A percentile compares a stretch with the other conserved stretches of the same genome.
Conservation (phyloP, 106 monocot species). For the Dendrobium nobile region DNA sequence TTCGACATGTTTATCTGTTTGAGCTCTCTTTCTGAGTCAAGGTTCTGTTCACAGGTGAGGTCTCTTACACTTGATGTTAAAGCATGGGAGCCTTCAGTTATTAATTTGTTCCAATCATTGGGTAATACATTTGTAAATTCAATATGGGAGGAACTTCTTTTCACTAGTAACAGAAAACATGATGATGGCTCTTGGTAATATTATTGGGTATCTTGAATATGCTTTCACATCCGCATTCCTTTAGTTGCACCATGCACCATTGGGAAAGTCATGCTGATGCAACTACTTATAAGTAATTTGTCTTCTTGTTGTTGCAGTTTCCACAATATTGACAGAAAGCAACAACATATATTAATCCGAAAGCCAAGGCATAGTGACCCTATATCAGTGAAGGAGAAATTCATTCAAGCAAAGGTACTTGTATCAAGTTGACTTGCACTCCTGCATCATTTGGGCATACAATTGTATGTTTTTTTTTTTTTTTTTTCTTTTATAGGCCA, state of each 20-base stretch:
- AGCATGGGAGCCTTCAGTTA: conserved; percentile 97
- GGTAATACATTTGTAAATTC: conserved; percentile 91
- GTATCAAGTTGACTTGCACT: neutral
- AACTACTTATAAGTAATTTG: neutral
- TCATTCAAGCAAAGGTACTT: conserved; percentile 94
- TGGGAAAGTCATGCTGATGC: neutral
- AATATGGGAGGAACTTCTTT: conserved; percentile 78
- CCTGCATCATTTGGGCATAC: neutral
- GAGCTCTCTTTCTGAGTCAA: neutral
- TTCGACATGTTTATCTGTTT: neutral
- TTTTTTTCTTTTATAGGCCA: neutral
- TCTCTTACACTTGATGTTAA: conserved; percentile 93
- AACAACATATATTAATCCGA: conserved; percentile 27
- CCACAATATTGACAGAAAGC: conserved; percentile 25
- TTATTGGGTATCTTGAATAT: conserved; percentile 5
- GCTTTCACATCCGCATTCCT: too few species aligned
- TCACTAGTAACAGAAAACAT: conserved; percentile 25
- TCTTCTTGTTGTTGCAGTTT: conserved; percentile 27
- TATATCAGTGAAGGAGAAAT: conserved; percentile 94
- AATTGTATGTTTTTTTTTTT: neutral
- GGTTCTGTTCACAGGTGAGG: conserved; percentile 56
- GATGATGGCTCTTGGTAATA: conserved; percentile 56
- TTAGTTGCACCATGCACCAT: too few species aligned
- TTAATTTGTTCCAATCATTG: conserved; percentile 84
- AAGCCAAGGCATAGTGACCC: conserved; percentile 80